Conservation (phyloP, 2,329 filamentous ascomycete genomes). For the Chaetomium sp. region DNA sequence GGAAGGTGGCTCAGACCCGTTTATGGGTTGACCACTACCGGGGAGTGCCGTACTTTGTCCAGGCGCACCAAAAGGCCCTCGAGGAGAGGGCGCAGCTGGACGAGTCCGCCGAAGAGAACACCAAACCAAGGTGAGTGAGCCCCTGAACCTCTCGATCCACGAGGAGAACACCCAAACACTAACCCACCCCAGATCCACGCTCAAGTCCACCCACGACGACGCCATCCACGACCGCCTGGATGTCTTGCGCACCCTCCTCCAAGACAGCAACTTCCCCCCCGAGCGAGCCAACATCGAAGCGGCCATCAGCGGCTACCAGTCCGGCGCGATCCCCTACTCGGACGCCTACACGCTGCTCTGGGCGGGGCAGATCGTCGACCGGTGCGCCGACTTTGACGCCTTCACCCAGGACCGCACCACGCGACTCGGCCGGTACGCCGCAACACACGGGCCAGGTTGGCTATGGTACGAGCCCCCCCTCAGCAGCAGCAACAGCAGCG, state of each 20-base stretch:
- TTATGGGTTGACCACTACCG: constrained; percentile 29
- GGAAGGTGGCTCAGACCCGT: constrained; percentile 43
- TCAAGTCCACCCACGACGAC: constrained; percentile 36
- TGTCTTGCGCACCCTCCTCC: constrained; percentile 39
- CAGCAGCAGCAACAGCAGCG: constrained; percentile 30
- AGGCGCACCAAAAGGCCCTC: constrained; percentile 30
- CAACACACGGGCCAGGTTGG: constrained; percentile 45
- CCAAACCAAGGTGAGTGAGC: constrained; percentile 29
- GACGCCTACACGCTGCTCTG: constrained; percentile 47
- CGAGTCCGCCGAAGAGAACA: constrained; percentile 38
- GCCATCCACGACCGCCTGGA: constrained; percentile 42
- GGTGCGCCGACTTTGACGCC: constrained; percentile 42
- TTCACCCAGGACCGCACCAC: constrained; percentile 45
- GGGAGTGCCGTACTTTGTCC: constrained; percentile 27
- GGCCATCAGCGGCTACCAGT: constrained; percentile 47
- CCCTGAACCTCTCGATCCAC: not conserved
- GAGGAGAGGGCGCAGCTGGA: constrained; percentile 36
- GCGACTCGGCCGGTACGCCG: constrained; percentile 45
- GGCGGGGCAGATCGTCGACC: constrained; percentile 47
- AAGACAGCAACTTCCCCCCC: constrained; percentile 39
- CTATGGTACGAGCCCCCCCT: constrained; percentile 52
- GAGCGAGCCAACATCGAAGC: constrained; percentile 47
- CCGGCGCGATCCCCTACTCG: constrained; percentile 46
- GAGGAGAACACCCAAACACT: not conserved
- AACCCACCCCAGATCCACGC: constrained; percentile 25